phyloP scores from a whole-genome alignment of 164 flowering plant species.

The Amborella trichopoda region DNA sequence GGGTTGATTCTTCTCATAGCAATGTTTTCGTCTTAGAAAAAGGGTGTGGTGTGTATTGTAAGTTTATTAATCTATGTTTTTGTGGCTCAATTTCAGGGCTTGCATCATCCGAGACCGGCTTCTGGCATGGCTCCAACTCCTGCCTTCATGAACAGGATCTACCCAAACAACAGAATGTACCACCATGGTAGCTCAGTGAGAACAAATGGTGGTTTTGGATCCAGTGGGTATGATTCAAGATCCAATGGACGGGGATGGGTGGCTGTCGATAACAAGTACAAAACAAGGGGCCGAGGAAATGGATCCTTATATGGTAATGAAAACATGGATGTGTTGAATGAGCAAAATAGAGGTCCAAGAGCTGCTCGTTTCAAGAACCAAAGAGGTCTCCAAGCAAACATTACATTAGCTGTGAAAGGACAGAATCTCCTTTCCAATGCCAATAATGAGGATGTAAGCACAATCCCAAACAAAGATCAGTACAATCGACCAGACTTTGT shows the following conservation, averaged over 20 bases:
- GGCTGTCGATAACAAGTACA: conserved; percentile 48
- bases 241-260: conserved; percentile 46
- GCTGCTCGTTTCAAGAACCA: conserved; percentile 47
- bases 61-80: neutral
- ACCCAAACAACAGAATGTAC: conserved; percentile 31
- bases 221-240: conserved; percentile 22
- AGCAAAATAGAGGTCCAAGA: conserved; percentile 79
- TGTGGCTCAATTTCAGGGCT: conserved; percentile 5
- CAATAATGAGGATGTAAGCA: conserved; percentile 16
- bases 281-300: conserved; percentile 47
- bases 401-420: conserved; percentile 38
- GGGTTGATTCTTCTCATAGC: neutral
- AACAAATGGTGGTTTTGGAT: conserved; percentile 21
- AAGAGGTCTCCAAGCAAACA: conserved; percentile 26
- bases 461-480: conserved; percentile 33
- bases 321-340: conserved; percentile 66
- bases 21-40: neutral
- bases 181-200: conserved; percentile 25
- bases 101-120: conserved; percentile 15
- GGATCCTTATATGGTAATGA: conserved; percentile 42
- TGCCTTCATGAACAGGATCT: conserved; percentile 33
- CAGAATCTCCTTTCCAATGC: conserved; percentile 24
- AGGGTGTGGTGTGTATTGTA: neutral
- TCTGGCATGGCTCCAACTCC: conserved; percentile 13
- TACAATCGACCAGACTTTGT: conserved; percentile 62